Percentiles rank a stretch among this genome's conserved stretches.
Evolutionary conservation across 805 yeast genomes (phyloP).

Genomic region (Pichia californica): DNA sequence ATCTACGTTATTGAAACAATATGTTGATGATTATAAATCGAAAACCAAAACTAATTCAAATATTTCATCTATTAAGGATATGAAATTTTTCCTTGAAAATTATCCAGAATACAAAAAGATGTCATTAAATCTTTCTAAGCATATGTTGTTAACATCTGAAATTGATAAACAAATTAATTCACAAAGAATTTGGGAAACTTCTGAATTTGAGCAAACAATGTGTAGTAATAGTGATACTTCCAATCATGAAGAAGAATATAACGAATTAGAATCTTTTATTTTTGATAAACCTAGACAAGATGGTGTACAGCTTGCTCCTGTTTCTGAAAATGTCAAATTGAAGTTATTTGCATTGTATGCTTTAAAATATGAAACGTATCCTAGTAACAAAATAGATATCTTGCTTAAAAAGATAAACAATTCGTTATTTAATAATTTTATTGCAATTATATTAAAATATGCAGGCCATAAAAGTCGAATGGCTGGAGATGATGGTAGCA

Average conservation of each 20-base stretch:
- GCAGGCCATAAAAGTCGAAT: slow-evolving; percentile 40
- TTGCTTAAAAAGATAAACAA: slow-evolving; percentile 35
- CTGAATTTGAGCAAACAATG: slow-evolving; percentile 85
- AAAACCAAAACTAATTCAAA: slow-evolving; percentile 71
- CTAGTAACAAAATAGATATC: slow-evolving; percentile 36
- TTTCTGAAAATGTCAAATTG: slow-evolving; percentile 47
- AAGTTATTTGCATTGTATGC: slow-evolving; percentile 71
- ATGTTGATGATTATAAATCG: slow-evolving; percentile 73
- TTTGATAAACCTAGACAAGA: slow-evolving; percentile 23
- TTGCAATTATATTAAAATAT: slow-evolving; percentile 40
- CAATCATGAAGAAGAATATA: slow-evolving; percentile 46
- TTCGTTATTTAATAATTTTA: slow-evolving; percentile 31
- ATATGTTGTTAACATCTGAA: slow-evolving; percentile 84
- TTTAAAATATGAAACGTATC: slow-evolving; percentile 54
- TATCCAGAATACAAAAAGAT: slow-evolving; percentile 90
- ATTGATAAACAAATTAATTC: slow-evolving; percentile 66
- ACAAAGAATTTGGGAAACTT: slow-evolving; percentile 69
- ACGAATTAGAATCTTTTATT: slow-evolving; percentile 52
- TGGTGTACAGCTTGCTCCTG: slow-evolving; percentile 23
- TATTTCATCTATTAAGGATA: slow-evolving; percentile 75
- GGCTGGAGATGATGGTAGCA: slow-evolving; percentile 28
- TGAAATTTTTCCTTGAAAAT: slow-evolving; percentile 84
- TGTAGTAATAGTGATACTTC: slow-evolving; percentile 48
- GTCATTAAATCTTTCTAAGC: slow-evolving; percentile 84
- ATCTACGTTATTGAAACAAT: slow-evolving; percentile 78